A percentile compares a stretch with the other conserved stretches of the same genome.
phyloP scores from a whole-genome alignment of 805 yeast species.

The Yamadazyma paraphyllophila region DNA sequence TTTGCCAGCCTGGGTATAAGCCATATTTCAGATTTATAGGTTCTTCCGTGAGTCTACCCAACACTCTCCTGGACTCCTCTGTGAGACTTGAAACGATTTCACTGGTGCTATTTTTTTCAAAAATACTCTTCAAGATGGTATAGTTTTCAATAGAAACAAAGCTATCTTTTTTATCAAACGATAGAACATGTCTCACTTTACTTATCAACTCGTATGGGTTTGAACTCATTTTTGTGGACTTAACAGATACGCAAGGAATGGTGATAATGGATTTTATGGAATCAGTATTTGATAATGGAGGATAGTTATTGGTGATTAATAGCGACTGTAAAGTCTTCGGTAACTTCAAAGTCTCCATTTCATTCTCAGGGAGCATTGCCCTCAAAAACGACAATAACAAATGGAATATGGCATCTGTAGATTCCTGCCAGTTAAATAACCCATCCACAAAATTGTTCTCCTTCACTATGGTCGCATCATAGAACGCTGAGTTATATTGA shows the following conservation, averaged over 20 bases:
- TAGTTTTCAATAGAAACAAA: constrained; percentile 78
- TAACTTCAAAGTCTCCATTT: constrained; percentile 52
- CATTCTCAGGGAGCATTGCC: constrained; percentile 71
- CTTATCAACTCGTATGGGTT: constrained; percentile 58
- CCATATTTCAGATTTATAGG: constrained; percentile 36
- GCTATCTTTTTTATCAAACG: constrained; percentile 66
- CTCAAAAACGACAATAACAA: constrained; percentile 71
- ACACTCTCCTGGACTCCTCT: constrained; percentile 64
- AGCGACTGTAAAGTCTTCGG: constrained; percentile 68
- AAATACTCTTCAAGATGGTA: constrained; percentile 68
- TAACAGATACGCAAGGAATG: constrained; percentile 63
- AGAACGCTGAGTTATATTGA: constrained; percentile 30
- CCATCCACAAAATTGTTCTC: constrained; percentile 62
- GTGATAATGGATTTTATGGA: constrained; percentile 40
- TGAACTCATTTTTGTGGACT: constrained; percentile 47
- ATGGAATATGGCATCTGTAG: constrained; percentile 85
- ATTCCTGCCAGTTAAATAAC: constrained; percentile 70
- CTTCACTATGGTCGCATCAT: constrained; percentile 32
- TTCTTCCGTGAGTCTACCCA: constrained; percentile 38
- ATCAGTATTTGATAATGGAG: constrained; percentile 53
- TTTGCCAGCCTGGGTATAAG: constrained; percentile 41
- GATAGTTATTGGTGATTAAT: constrained; percentile 65
- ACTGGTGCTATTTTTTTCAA: constrained; percentile 52
- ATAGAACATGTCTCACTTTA: constrained; percentile 48
- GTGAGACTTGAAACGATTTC: constrained; percentile 65